These are phyloP conservation scores for Brassica nigra DNA, from an alignment of 345 rosid genomes.

Conservation along the genomic window DNA sequence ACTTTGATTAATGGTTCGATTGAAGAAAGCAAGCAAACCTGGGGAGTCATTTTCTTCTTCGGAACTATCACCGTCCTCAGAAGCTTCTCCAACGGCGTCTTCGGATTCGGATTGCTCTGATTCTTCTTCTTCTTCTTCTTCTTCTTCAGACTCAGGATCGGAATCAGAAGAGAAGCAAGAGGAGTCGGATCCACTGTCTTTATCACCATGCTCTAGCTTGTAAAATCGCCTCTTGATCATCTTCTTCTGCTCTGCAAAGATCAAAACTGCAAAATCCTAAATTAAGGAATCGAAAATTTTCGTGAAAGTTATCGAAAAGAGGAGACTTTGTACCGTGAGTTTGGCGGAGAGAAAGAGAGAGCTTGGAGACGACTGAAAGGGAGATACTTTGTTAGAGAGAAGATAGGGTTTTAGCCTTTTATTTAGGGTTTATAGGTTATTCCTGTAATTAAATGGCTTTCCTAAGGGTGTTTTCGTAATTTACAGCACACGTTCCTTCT, in stretches of 20 bases:
- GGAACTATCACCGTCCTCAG: constrained; percentile 50
- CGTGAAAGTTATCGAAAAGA: not conserved
- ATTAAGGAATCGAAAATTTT: not conserved
- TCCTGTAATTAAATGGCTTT: not conserved
- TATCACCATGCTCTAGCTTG: constrained; percentile 73
- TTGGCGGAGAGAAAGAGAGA: too few relatives aligned
- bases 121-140: not conserved
- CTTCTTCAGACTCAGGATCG: constrained; percentile 51
- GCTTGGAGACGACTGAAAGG: too few relatives aligned
- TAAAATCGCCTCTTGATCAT: constrained; percentile 90
- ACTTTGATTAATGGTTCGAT: not conserved
- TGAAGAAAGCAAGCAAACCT: constrained; percentile 51
- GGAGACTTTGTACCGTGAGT: too few relatives aligned
- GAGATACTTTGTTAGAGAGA: not conserved
- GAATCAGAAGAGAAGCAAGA: constrained; percentile 75
- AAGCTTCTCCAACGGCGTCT: constrained; percentile 40
- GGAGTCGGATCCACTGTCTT: constrained; percentile 58
- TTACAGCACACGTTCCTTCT: too few relatives aligned
- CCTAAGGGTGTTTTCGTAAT: not conserved
- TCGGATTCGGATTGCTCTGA: constrained; percentile 43
- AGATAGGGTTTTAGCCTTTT: too few relatives aligned
- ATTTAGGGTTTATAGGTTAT: not conserved
- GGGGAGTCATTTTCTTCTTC: constrained; percentile 49
- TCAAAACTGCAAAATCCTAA: not conserved
- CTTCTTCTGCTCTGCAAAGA: constrained; percentile 2